Evolutionary conservation across 1,284 basidiomycete species (phyloP), one percentile per base, ranked within the genome.

Genomic region (Cutaneotrichosporon dermatis): DNA sequence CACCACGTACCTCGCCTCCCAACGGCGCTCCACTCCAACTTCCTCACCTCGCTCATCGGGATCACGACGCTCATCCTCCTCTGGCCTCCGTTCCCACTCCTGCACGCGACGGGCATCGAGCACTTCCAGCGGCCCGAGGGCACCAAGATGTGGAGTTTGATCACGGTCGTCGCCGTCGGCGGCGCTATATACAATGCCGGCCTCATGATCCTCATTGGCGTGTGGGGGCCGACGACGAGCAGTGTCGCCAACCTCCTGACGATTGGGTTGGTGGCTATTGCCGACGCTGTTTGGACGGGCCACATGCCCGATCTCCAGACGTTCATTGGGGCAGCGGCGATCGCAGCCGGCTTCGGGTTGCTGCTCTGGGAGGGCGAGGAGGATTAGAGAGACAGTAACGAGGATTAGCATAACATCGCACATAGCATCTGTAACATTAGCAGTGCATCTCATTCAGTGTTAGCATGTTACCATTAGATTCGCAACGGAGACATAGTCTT

Each of bases 161-260:
- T 79, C 33, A 60, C 50, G 0, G 59, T 72, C 13, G 69, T 76
- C 4, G 69, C 71, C 4, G 65, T 65, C 52, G 66, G 69, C 35
- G 77, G 77, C 4, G 66, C 76, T 0, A 52, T 72, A 4, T 79
- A 79, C 54, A 79, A 79, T 60, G 76, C 76, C 1, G 77, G 77
- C 8, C 63, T 79, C 50, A 79, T 79, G 77, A 69, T 73, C 43
- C 70, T 79, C 35, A 79, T 79, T 46, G 77, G 77, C 0, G 62
- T 78, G 16, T 76, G 76, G 70, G 77, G 77, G 2, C 77, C 77
- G 6, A 77, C 76, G 2, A 74, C 71, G 11, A 71, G 73, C 8
- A 75, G 73, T 16, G 76, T 79, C 9, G 76, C 76, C 15, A 79
- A 79, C 59, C 72, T 79, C 4, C 67, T 79, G 36, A 73, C 77